Evolutionary conservation across 2,329 filamentous ascomycete species (phyloP).

Genomic region (Cladophialophora chaetospira): DNA sequence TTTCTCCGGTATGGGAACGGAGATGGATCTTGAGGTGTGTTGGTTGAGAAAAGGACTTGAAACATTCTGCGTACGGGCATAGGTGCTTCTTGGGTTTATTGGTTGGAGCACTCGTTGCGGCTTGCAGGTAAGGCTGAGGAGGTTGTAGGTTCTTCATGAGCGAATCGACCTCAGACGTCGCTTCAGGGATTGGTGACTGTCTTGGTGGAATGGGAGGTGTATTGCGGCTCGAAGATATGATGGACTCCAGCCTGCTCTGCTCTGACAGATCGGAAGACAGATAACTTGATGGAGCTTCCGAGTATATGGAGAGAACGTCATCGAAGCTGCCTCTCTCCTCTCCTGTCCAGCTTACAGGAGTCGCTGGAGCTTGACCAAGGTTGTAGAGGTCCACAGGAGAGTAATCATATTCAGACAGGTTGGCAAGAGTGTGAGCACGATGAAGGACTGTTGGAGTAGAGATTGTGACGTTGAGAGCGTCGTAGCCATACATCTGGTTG

Average conservation of each 20-base stretch:
- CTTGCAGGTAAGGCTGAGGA: constrained; percentile 42
- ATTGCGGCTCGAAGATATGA: constrained; percentile 22
- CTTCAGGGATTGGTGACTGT: constrained; percentile 5
- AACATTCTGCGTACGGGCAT: constrained; percentile 73
- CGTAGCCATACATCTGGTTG: constrained; percentile 26
- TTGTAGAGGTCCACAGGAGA: constrained; percentile 18
- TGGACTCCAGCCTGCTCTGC: constrained; percentile 20
- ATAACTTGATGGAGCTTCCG: constrained; percentile 31
- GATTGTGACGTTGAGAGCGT: constrained; percentile 10
- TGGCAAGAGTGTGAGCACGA: constrained; percentile 24
- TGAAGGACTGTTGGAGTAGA: constrained; percentile 14
- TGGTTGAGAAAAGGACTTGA: constrained; percentile 84
- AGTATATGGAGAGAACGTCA: constrained; percentile 30
- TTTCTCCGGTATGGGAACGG: constrained; percentile 83
- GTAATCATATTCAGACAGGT: constrained; percentile 22
- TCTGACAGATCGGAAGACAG: constrained; percentile 28
- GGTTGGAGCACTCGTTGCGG: constrained; percentile 31
- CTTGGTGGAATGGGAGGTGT: constrained; percentile 18
- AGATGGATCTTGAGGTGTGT: constrained; percentile 91
- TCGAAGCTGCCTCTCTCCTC: constrained; percentile 27
- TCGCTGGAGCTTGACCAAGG: constrained; percentile 9
- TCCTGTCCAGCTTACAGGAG: constrained; percentile 22
- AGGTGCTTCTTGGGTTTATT: constrained; percentile 60
- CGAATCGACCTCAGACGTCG: constrained; percentile 69
- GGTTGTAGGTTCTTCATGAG: constrained; percentile 81